phyloP scores from a whole-genome alignment of 2,329 filamentous ascomycete genomes.

The Basipetospora chlamydospora region DNA sequence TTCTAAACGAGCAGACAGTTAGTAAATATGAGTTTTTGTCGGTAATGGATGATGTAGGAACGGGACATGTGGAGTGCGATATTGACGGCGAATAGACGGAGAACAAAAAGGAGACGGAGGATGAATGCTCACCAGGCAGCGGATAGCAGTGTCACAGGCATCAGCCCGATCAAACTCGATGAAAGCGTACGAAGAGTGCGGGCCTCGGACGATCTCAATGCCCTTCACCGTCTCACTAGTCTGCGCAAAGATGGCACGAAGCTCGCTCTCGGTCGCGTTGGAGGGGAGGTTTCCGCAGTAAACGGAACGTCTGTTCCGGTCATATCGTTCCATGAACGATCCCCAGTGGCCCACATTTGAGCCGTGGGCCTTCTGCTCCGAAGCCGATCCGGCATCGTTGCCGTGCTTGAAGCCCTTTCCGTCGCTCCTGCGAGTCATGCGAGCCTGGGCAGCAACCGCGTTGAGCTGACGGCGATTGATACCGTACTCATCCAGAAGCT shows the following conservation, averaged over 20 bases:
- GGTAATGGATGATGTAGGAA: too few species aligned
- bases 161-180: conserved; percentile 25
- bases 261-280: conserved; percentile 7
- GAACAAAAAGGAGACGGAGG: not conserved
- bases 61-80: too few species aligned
- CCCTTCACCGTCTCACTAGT: not conserved
- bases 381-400: not conserved
- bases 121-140: conserved; percentile 19
- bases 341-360: conserved; percentile 8
- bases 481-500: not conserved
- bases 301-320: not conserved
- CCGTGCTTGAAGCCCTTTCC: conserved; percentile 10
- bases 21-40: too few species aligned
- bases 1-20: not conserved
- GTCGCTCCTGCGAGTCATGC: too few species aligned
- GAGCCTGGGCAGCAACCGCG: not conserved
- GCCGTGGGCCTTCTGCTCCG: conserved; percentile 4
- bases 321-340: conserved; percentile 3
- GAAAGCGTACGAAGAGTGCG: conserved; percentile 17
- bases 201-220: not conserved
- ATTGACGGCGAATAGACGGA: not conserved
- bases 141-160: conserved; percentile 21
- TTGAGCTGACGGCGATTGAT: not conserved
- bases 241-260: not conserved
- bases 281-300: conserved; percentile 8